phyloP scores from a whole-genome alignment of 2,329 filamentous ascomycete genomes.

The Dactylella cylindrospora region DNA sequence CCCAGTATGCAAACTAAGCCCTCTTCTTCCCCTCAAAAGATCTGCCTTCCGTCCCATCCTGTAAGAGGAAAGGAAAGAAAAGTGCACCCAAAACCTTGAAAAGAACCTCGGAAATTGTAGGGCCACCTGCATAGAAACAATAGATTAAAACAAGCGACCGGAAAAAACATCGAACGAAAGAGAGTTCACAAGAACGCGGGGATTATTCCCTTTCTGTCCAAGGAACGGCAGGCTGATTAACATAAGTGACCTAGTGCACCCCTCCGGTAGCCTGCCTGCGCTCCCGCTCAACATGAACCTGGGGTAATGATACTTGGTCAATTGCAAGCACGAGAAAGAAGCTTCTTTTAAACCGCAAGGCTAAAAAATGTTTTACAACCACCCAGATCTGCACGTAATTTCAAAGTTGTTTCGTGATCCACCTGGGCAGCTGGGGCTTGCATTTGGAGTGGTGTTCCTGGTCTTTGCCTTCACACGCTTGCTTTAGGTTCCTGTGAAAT shows the following conservation, averaged over 20 bases:
- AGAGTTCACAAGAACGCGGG: slow-evolving; percentile 20
- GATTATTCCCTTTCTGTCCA: slow-evolving; percentile 41
- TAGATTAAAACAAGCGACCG: not conserved
- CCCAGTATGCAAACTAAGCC: no score
- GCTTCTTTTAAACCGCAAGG: slow-evolving; percentile 33
- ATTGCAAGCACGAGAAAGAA: slow-evolving; percentile 6
- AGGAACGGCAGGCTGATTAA: slow-evolving; percentile 14
- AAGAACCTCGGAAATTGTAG: slow-evolving; percentile 38
- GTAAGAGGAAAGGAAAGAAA: not conserved
- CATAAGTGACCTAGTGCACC: not conserved
- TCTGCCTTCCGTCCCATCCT: not conserved
- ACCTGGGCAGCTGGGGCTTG: no score
- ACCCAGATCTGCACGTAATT: slow-evolving; percentile 37
- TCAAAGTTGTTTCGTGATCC: no score
- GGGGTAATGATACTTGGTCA: no score
- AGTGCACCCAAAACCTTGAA: slow-evolving; percentile 9
- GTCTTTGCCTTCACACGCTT: no score
- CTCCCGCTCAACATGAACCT: no score
- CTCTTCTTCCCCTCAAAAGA: no score
- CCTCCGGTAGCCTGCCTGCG: no score
- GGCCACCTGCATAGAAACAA: slow-evolving; percentile 13
- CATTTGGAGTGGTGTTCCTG: no score
- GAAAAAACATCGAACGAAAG: slow-evolving; percentile 3
- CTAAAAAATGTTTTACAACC: slow-evolving; percentile 4
- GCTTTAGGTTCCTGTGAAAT: no score